A percentile compares a stretch with the other conserved stretches of the same genome.
These are phyloP conservation scores for Alternaria triticina DNA, from an alignment of 2,329 filamentous ascomycete species.

Conservation along the genomic window DNA sequence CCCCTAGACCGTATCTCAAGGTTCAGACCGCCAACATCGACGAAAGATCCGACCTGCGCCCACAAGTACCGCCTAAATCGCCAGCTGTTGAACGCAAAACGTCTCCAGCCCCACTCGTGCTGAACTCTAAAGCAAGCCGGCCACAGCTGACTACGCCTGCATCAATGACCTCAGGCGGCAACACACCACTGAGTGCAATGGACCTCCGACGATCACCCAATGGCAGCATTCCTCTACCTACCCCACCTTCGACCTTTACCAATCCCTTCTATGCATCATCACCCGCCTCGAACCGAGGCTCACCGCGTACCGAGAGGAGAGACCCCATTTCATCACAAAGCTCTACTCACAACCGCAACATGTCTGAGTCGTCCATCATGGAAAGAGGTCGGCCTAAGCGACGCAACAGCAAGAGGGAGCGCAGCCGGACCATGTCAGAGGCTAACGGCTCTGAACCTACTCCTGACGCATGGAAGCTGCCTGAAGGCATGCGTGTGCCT, in stretches of 20 bases:
- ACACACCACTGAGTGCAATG: slow-evolving; percentile 34
- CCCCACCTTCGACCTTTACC: slow-evolving; percentile 40
- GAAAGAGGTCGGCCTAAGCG: slow-evolving; percentile 47
- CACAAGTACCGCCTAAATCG: slow-evolving; percentile 48
- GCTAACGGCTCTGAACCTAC: slow-evolving; percentile 31
- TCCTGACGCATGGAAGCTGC: slow-evolving; percentile 46
- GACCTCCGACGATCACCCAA: slow-evolving; percentile 44
- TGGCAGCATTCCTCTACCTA: slow-evolving; percentile 30
- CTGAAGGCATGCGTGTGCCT: slow-evolving; percentile 44
- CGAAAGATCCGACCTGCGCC: slow-evolving; percentile 34
- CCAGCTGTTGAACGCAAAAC: slow-evolving; percentile 41
- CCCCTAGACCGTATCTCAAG: slow-evolving; percentile 39
- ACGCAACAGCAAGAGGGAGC: slow-evolving; percentile 39
- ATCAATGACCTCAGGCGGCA: slow-evolving; percentile 30
- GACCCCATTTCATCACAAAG: slow-evolving; percentile 33
- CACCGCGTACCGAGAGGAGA: slow-evolving; percentile 41
- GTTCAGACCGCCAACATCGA: slow-evolving; percentile 35
- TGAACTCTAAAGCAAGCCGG: slow-evolving; percentile 40
- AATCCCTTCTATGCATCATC: slow-evolving; percentile 42
- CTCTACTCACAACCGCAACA: slow-evolving; percentile 40
- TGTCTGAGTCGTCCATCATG: slow-evolving; percentile 49
- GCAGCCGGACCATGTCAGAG: slow-evolving; percentile 44
- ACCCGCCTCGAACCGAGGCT: slow-evolving; percentile 37
- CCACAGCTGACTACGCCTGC: slow-evolving; percentile 42
- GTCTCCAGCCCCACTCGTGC: slow-evolving; percentile 42